phyloP scores from a whole-genome alignment of 345 rosid species.

The Passiflora organensis region DNA sequence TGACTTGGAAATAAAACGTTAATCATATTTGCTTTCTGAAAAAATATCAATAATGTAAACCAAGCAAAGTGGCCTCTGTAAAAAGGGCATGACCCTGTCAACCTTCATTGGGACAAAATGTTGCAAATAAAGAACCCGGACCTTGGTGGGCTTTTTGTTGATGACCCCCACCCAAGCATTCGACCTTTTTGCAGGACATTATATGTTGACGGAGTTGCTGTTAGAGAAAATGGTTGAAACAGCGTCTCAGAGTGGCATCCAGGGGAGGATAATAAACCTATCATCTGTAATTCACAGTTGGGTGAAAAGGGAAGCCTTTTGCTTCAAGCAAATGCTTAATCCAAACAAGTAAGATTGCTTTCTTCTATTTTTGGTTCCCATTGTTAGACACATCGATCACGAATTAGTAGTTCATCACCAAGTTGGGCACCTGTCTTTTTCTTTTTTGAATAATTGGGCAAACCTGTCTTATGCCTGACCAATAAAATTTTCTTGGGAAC shows the following conservation, averaged over 20 bases:
- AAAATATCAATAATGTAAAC: neutral
- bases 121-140: no score
- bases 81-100: no score
- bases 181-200: slow-evolving; percentile 84
- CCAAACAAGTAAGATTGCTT: slow-evolving; percentile 55
- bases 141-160: neutral
- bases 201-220: slow-evolving; percentile 68
- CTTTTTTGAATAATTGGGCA: neutral
- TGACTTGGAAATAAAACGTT: neutral
- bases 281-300: slow-evolving; percentile 92
- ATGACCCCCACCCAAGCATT: no score
- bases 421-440: no score
- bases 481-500: neutral
- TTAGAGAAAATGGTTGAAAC: slow-evolving; percentile 80
- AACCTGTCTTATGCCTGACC: neutral
- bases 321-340: slow-evolving; percentile 52
- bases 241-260: slow-evolving; percentile 54
- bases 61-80: neutral
- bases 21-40: neutral
- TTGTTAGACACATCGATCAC: no score
- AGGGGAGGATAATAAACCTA: slow-evolving; percentile 81
- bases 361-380: no score
- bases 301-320: slow-evolving; percentile 65
- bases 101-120: neutral
- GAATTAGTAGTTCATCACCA: no score